Evolutionary conservation across 1,284 basidiomycete species (phyloP), one percentile per base, ranked within the genome.

Genomic region (Pseudozyma thailandica): DNA sequence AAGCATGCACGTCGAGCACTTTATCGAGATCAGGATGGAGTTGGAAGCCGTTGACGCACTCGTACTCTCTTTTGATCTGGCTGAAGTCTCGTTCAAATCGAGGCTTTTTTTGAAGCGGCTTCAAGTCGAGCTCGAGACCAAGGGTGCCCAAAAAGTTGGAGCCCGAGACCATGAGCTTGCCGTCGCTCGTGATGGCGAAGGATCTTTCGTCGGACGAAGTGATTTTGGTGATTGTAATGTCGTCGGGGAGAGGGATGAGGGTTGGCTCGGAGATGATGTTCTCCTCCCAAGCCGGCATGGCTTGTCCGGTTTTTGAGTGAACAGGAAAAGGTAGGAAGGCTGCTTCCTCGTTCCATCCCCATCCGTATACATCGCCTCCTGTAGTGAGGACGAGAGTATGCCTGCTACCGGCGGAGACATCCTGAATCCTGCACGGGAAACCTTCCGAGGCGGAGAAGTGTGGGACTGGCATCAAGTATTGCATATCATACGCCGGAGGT

Each of bases 341-440:
- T 1, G 56, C 35, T n/a, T 56, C 33, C 12, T 62, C 68, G 39
- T 71, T 71, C 68, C 68, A 71, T 16, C 68, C 68, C 68, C 68
- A 71, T 9, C 56, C 68, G 26, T 71, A 72, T 6, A 69, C 8
- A 21, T 69, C 57, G 33, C 53, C 61, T 1, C 51, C 23, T 2
- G 21, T 13, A 16, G 61, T 65, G 16, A 45, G 52, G 10, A 60
- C 37, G n/a, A 68, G 33, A 1, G 45, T 52, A 28, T 72, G 70
- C 1, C 65, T 39, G 4, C 46, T 27, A 13, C 61, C 68, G 4
- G 51, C 47, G 6, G 28, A 30, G 6, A 53, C 33, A 13, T 45
- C n/a, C 8, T 4, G 12, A 21, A 49, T 49, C 5, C 10, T 15
- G 9, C 33, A 21, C 3, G 47, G 47, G 12, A 49, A 49, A 16